Conservation (phyloP, 345 rosid species). For the Angophora floribunda region DNA sequence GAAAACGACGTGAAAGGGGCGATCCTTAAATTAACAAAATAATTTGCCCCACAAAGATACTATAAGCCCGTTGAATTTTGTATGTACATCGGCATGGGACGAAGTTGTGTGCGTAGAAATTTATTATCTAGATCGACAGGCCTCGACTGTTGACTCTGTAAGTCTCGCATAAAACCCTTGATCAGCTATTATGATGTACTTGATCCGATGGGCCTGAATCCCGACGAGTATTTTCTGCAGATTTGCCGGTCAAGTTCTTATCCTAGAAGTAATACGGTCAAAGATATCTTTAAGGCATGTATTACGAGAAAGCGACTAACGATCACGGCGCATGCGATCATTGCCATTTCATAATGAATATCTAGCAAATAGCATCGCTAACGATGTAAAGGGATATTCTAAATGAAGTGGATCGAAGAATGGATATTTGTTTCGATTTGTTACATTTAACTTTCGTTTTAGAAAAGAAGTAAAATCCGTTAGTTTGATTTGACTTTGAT, state of each 20-base stretch:
- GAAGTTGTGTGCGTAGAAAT: neutral
- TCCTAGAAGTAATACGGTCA: neutral
- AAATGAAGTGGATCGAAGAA: neutral
- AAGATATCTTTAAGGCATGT: neutral
- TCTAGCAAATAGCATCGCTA: neutral
- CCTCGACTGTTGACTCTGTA: neutral
- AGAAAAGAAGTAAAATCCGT: neutral
- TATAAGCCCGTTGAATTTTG: neutral
- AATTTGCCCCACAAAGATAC: neutral
- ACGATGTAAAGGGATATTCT: no score
- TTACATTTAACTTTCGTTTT: neutral
- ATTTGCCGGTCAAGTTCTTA: neutral
- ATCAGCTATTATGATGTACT: neutral
- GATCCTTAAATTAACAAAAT: neutral
- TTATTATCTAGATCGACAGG: neutral
- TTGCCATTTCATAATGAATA: neutral
- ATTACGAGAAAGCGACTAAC: neutral
- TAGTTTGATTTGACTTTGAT: neutral
- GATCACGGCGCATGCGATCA: rapidly evolving
- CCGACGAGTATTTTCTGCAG: neutral
- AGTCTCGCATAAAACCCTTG: neutral
- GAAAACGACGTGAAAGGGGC: neutral
- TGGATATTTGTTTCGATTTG: neutral
- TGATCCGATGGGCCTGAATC: neutral
- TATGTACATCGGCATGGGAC: neutral